Conservation (phyloP, 495 filamentous ascomycete genomes). For the Glonium stellatum region DNA sequence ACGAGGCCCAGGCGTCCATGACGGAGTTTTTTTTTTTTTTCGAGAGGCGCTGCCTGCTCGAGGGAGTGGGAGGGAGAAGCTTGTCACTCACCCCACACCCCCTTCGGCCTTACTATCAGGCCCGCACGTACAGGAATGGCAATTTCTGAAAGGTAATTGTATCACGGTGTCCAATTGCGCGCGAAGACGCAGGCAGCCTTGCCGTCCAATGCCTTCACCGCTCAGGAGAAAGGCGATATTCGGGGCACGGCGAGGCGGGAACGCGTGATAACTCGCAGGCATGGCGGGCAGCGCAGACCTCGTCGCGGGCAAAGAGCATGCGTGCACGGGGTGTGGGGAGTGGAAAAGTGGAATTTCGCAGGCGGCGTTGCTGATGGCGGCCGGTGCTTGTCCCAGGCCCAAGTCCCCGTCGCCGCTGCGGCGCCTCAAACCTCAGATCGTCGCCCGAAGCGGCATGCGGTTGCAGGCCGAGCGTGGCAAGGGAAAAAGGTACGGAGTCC, state of each 20-base stretch:
- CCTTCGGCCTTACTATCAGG: not conserved
- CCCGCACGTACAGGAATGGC: not conserved
- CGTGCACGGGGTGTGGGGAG: no score
- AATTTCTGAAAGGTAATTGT: constrained; percentile 4
- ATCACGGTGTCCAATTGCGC: constrained; percentile 1
- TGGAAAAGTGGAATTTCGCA: not conserved
- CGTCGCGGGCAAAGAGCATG: no score
- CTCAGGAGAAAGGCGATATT: not conserved
- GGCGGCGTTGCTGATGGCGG: not conserved
- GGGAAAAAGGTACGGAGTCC: not conserved
- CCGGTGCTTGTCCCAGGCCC: not conserved
- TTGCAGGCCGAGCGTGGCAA: not conserved
- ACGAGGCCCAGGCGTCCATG: not conserved
- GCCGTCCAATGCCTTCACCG: not conserved
- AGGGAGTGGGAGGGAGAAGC: not conserved
- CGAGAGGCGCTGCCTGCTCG: not conserved
- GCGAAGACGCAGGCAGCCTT: not conserved
- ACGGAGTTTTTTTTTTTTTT: not conserved
- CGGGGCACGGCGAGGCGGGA: no score
- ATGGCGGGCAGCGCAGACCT: no score
- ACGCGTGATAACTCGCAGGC: no score
- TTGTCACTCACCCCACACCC: not conserved
- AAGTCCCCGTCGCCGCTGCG: not conserved
- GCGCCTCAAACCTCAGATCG: not conserved
- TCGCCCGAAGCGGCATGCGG: not conserved